Percentiles rank a stretch among this genome's conserved stretches.
phyloP scores from a whole-genome alignment of 192 early-diverging fungal species.

The Tieghemiomyces parasiticus region DNA sequence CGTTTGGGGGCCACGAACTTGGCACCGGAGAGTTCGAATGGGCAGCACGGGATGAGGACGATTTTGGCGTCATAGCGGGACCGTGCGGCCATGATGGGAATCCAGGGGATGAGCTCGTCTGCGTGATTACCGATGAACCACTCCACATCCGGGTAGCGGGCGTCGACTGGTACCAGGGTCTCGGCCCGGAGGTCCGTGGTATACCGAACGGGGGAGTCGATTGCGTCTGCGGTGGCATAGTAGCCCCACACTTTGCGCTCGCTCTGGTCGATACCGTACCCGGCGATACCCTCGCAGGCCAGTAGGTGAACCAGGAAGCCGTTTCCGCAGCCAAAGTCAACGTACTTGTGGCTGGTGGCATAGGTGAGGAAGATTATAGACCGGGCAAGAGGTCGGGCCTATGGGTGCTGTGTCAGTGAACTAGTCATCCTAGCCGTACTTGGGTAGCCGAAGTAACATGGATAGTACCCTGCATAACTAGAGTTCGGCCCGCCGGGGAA shows the following conservation, averaged over 20 bases:
- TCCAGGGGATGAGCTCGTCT: slow-evolving; percentile 76
- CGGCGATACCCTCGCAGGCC: slow-evolving; percentile 48
- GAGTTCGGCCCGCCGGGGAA: slow-evolving; percentile 4
- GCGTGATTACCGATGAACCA: slow-evolving; percentile 87
- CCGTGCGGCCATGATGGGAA: slow-evolving; percentile 55
- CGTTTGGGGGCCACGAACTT: slow-evolving; percentile 28
- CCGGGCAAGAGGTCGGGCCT: neutral
- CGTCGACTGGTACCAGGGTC: slow-evolving; percentile 36
- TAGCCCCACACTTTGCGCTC: slow-evolving; percentile 61
- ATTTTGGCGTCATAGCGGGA: slow-evolving; percentile 28
- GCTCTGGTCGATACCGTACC: slow-evolving; percentile 59
- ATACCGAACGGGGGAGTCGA: no score
- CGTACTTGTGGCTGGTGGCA: slow-evolving; percentile 37
- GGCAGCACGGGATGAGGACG: slow-evolving; percentile 73
- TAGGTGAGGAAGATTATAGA: slow-evolving; percentile 9
- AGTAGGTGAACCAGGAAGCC: slow-evolving; percentile 63
- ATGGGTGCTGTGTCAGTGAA: neutral
- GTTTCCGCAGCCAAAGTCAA: slow-evolving; percentile 78
- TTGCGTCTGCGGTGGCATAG: no score
- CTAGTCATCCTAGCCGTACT: neutral
- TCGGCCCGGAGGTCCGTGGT: slow-evolving; percentile 24
- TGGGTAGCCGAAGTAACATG: neutral
- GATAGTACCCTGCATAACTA: neutral
- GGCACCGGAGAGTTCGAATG: slow-evolving; percentile 52
- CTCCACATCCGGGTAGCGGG: slow-evolving; percentile 30